Evolutionary conservation across 2,329 filamentous ascomycete species (phyloP), one percentile per base, ranked within the genome.

Genomic region (Xylaria arbuscula): DNA sequence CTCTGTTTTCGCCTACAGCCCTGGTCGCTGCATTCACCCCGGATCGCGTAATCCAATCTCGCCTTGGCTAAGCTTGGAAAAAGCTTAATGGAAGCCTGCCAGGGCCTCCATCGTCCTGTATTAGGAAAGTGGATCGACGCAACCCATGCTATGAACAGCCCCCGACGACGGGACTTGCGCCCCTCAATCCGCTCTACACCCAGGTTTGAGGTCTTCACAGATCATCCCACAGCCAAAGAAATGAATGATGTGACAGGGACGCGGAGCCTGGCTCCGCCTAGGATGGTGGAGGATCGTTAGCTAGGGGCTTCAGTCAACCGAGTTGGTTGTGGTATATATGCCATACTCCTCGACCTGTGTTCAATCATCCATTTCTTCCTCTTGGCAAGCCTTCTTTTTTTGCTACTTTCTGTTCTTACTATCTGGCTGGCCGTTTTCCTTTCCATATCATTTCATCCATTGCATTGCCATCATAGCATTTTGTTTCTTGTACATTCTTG

Each of bases 1-100:
- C 19, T 51, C 62, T 60, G 54, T 60, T 66, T 54, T 58, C 63
- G 62, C 62, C 19, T 58, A 59, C 32, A 55, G 19, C 54, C 66
- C 66, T 38, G 22, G 53, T 50, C 57, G 24, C 38, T 42, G 28
- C 47, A 36, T 34, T 15, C 47, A 38, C 63, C 51, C 66, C 66
- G 55, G 60, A 67, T 64, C 45, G 28, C 47, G 55, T 19, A 50
- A 60, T 68, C 32, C 36, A 3, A 8, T 19, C 38, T 28, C 10
- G 36, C 34, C 66, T 68, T 66, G 66, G 53, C 62, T n/a, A 42
- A 11, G 62, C 66, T 65, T 65, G 66, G 66, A 59, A 59, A 66
- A 69, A 57, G 66, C 62, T 69, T 69, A 28, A 58, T 28, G 19
- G 57, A 59, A 51, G 61, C 50, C 60, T 55, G 54, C 34, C 11